phyloP scores from a whole-genome alignment of 805 yeast species.

The Hemisphaericaspora nanyangensis region DNA sequence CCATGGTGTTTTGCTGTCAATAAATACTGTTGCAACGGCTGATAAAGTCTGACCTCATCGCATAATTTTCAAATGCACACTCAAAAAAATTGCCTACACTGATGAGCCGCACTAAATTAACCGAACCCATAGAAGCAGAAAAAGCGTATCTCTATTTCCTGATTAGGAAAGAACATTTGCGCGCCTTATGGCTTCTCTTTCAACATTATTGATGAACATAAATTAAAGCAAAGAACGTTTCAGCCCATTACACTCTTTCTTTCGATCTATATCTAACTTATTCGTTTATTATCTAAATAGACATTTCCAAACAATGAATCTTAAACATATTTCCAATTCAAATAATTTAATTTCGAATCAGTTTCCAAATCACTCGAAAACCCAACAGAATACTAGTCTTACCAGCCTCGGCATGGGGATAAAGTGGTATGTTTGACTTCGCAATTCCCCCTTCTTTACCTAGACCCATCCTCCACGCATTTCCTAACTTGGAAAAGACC shows the following conservation, averaged over 20 bases:
- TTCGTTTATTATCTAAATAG: too few relatives aligned
- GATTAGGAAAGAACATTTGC: too few relatives aligned
- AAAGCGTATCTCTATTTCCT: too few relatives aligned
- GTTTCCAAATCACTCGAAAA: neutral
- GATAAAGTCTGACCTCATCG: slow-evolving; percentile 1
- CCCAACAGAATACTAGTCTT: neutral
- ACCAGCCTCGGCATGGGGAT: slow-evolving; percentile 9
- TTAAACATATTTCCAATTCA: slow-evolving; percentile 1
- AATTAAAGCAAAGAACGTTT: too few relatives aligned
- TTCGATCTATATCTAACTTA: too few relatives aligned
- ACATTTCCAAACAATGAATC: slow-evolving; percentile 6
- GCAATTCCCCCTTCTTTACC: slow-evolving; percentile 15
- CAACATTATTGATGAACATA: too few relatives aligned
- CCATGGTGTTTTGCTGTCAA: slow-evolving; percentile 28
- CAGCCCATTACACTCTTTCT: too few relatives aligned
- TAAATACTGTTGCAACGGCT: neutral
- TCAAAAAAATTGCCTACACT: too few relatives aligned
- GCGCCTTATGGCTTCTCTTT: too few relatives aligned
- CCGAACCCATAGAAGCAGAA: too few relatives aligned
- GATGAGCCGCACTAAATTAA: too few relatives aligned
- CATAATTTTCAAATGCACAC: neutral
- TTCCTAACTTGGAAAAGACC: neutral
- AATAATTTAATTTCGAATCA: slow-evolving; percentile 1
- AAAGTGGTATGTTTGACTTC: slow-evolving; percentile 29
- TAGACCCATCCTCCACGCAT: neutral